Evolutionary conservation across 1,139 yeast species (phyloP), one percentile per base, ranked within the genome.

Genomic region (Kluyveromyces sp.): DNA sequence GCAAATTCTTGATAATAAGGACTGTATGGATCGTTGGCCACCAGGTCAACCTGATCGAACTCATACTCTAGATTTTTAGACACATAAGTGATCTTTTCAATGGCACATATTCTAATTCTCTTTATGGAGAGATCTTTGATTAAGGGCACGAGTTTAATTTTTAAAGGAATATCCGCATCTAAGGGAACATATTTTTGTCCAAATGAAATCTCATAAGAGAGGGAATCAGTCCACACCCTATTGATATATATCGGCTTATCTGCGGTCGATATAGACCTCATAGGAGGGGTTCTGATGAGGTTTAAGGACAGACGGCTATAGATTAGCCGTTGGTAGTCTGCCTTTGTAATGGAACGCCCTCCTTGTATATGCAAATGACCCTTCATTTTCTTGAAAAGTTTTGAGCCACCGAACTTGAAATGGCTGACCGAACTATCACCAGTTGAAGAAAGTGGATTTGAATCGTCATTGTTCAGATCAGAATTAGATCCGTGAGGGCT

Each of bases 191-290:
- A 87, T 56, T 87, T 86, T 51, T 77, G 76, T 0, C 94, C 95
- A 47, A 88, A 74, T 0, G 88, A 77, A 32, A 89, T 76, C 54
- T 85, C 86, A 64, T 89, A 89, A 50, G 81, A 84, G 39, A 89
- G 69, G 0, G 92, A 66, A 52, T 85, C 82, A 55, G 83, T 84
- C 96, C 96, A 89, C 3, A 81, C 74, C 48, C 92, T 75, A 57
- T 85, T 84, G 31, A 89, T 87, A 61, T 81, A 84, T 30, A 89
- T 78, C 0, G 96, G 95, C 58, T 84, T 86, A 60, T 85, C 84
- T 3, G 84, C 78, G 6, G 86, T 77, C 0, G 88, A 78, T 35
- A 80, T 72, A 1, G 89, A 87, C 54, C 76, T 75, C n/a, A 81
- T 76, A 1, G 96, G 96, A 1, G 96, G 96, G 0, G 86, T 77